Evolutionary conservation across 2,329 filamentous ascomycete genomes (phyloP).

Genomic region (Trichoderma arundinaceum): DNA sequence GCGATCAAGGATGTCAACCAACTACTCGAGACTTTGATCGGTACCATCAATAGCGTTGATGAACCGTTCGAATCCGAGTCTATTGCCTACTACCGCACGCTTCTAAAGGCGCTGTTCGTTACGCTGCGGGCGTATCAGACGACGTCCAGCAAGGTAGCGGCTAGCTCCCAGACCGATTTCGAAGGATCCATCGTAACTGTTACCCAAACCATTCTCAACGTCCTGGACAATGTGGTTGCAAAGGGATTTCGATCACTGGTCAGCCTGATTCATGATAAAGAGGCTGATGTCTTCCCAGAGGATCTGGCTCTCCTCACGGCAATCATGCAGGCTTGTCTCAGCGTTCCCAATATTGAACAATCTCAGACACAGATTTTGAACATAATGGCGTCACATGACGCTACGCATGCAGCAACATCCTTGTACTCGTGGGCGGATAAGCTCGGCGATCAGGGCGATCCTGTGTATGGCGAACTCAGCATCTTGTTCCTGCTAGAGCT

Average conservation of each 20-base stretch:
- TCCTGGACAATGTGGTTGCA: conserved; percentile 78
- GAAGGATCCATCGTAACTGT: conserved; percentile 52
- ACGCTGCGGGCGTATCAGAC: conserved; percentile 70
- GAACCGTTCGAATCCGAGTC: conserved; percentile 59
- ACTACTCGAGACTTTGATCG: conserved; percentile 57
- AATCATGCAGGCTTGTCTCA: conserved; percentile 82
- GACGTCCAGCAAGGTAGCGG: conserved; percentile 40
- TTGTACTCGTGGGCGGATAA: conserved; percentile 94
- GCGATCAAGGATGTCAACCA: conserved; percentile 58
- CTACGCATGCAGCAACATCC: conserved; percentile 79
- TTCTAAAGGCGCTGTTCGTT: conserved; percentile 85
- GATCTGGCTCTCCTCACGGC: conserved; percentile 89
- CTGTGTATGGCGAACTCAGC: conserved; percentile 91
- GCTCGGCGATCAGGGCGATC: conserved; percentile 77
- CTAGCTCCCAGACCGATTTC: conserved; percentile 43
- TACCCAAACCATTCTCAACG: conserved; percentile 72
- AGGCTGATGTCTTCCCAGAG: conserved; percentile 66
- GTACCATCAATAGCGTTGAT: conserved; percentile 59
- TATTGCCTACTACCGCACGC: conserved; percentile 76
- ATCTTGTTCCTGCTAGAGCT: conserved; percentile 87
- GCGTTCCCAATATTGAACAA: conserved; percentile 76
- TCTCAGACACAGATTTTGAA: conserved; percentile 73
- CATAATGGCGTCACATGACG: conserved; percentile 72
- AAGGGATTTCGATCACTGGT: conserved; percentile 83
- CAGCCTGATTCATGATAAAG: conserved; percentile 78